These are phyloP conservation scores for Marasmius oreades DNA, from an alignment of 1,284 basidiomycete species.

Conservation along the genomic window DNA sequence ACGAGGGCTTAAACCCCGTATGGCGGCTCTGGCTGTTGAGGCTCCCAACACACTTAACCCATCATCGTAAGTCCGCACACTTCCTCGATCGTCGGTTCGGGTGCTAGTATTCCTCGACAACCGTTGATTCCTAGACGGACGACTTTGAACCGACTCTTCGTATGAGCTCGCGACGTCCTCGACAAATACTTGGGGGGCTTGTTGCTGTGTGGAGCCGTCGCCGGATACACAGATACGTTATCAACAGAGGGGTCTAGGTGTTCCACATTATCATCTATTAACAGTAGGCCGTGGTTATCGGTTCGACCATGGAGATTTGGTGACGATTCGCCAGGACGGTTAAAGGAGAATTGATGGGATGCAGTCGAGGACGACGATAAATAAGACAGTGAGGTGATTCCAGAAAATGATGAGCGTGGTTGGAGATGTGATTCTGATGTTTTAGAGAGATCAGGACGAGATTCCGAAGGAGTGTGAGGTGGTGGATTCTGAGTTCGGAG, in stretches of 20 bases:
- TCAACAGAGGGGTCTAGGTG: neutral
- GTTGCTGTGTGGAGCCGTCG: neutral
- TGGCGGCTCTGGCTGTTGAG: constrained; percentile 29
- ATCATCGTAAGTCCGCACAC: constrained; percentile 29
- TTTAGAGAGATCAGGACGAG: neutral
- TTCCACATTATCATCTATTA: constrained; percentile 14
- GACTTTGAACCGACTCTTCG: neutral
- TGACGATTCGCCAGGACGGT: constrained; percentile 7
- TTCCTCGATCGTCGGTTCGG: constrained; percentile 28
- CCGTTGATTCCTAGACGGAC: neutral
- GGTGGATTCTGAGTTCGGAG: constrained; percentile 9
- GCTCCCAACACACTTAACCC: constrained; percentile 29
- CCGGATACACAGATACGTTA: neutral
- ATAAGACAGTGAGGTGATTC: constrained; percentile 29
- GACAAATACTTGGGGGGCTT: constrained; percentile 1
- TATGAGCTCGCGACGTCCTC: constrained; percentile 4
- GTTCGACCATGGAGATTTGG: constrained; percentile 20
- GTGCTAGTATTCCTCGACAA: neutral
- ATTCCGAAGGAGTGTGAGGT: constrained; percentile 5
- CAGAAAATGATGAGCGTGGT: constrained; percentile 18
- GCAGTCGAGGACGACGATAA: constrained; percentile 22
- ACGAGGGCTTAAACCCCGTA: constrained; percentile 38
- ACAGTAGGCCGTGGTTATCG: constrained; percentile 21
- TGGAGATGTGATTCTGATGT: neutral
- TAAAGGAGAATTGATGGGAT: constrained; percentile 16